Evolutionary conservation across 495 filamentous ascomycete genomes (phyloP), one percentile per base, ranked within the genome.

Genomic region (Amphirosellinia nigrospora): DNA sequence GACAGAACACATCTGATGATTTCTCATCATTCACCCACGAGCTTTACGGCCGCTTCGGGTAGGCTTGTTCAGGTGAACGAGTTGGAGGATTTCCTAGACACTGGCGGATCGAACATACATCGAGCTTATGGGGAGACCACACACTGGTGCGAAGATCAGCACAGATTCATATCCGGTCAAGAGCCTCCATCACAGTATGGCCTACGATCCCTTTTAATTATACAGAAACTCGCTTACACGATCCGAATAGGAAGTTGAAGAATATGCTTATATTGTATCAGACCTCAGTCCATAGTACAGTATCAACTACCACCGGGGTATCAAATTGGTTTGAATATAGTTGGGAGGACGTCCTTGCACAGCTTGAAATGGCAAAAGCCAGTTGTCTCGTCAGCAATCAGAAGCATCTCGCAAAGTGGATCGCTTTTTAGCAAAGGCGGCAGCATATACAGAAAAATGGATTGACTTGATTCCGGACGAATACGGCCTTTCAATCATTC

Each of bases 351-450:
- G 50, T 53, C 9, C 50, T 53, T 30, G 30, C 30, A 26, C 50
- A 53, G 23, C 50, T 53, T 16, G 50, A 53, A 53, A 53, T 53
- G 4, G 50, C 50, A 53, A 53, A 53, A 30, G 50, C 50, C 4
- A 53, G 26, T 5, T 53, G 50, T 53, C 13, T 16, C 23, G 50
- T 53, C 4, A 53, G 30, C 9, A 10, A 53, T 53, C 28, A 53
- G 23, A 53, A 30, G 50, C 50, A 30, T 53, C 23, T 30, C 50
- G 50, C 3, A 53, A 53, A 30, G 50, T 26, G 0, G 50, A 53
- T 53, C 50, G 50, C 11, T 53, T 53, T 26, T 30, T 53, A 53
- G 50, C 50, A 53, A 53, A 53, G 13, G 26, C 50, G 3, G 50
- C 50, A 53, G 28, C 50, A 10, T 53, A 53, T 16, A 53, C 50